Evolutionary conservation across 2,329 filamentous ascomycete genomes (phyloP).

Genomic region (Alternaria viburni): DNA sequence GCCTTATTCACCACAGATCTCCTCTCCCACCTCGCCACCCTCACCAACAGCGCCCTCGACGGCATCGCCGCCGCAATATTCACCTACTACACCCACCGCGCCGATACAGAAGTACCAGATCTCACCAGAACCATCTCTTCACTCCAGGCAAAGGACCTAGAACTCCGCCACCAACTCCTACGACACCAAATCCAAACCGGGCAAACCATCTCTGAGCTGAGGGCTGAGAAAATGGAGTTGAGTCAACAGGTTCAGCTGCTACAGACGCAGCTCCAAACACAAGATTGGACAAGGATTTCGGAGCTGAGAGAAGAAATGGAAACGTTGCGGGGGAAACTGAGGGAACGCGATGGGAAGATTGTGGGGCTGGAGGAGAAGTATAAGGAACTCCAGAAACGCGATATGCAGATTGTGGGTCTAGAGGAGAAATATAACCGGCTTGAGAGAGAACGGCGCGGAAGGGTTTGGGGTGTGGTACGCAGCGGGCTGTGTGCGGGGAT

Average conservation of each 20-base stretch:
- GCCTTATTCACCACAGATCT: not conserved
- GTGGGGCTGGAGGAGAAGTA: not conserved
- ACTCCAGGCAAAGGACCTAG: fast-evolving
- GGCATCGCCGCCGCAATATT: fast-evolving
- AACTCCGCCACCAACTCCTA: not conserved
- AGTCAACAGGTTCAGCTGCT: not conserved
- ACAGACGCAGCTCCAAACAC: not conserved
- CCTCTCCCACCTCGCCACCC: not conserved
- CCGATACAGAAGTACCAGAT: not conserved
- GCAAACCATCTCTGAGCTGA: not conserved
- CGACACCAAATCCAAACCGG: not conserved
- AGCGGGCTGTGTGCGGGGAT: not conserved
- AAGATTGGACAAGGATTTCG: not conserved
- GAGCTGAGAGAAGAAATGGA: not conserved
- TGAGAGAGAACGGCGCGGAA: not conserved
- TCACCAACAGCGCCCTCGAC: not conserved
- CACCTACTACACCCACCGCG: not conserved
- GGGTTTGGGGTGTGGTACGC: not conserved
- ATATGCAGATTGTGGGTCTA: not conserved
- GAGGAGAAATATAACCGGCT: not conserved
- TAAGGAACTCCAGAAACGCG: too few species aligned
- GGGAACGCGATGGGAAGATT: not conserved
- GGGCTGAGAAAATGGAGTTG: not conserved
- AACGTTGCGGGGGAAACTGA: not conserved
- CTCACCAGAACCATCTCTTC: not conserved